Conservation (phyloP, 257 asterid genomes). For the Fraxinus anomala region DNA sequence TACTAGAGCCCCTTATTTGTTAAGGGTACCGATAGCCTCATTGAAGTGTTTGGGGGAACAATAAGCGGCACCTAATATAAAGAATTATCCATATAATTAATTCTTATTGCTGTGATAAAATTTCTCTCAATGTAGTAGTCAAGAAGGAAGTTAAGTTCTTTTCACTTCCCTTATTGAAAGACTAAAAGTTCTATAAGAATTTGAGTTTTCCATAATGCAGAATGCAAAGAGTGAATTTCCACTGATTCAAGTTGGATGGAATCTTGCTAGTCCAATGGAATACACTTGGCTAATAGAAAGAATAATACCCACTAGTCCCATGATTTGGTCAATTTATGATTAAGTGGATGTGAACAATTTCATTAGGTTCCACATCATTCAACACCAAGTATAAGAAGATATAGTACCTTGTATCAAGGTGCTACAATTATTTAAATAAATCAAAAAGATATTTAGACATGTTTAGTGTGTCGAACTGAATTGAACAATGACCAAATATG, state of each 20-base stretch:
- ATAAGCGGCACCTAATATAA: not conserved
- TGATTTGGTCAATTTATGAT: too few species aligned
- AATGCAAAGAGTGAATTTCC: conserved; percentile 71
- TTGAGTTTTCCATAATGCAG: conserved; percentile 32
- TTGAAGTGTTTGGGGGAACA: too few species aligned
- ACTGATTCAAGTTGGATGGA: conserved; percentile 70
- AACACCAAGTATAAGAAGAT: too few species aligned
- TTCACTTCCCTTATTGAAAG: too few species aligned
- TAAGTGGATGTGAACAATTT: too few species aligned
- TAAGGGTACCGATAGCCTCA: not conserved
- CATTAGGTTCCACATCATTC: too few species aligned
- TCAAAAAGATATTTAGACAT: too few species aligned
- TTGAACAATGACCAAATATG: not conserved
- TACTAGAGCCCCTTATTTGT: not conserved
- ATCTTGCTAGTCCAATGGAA: conserved; percentile 48
- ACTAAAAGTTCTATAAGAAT: not conserved
- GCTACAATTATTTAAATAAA: not conserved
- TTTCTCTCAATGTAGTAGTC: too few species aligned
- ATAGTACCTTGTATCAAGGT: not conserved
- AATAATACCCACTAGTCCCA: too few species aligned
- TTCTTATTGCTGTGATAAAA: not conserved
- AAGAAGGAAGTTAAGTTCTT: too few species aligned
- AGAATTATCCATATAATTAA: not conserved
- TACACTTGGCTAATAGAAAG: conserved; percentile 73
- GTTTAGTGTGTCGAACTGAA: not conserved